Percentiles rank a stretch among this genome's conserved stretches.
Evolutionary conservation across 768 basidiomycete genomes (phyloP).

Genomic region (Trametes maxima): DNA sequence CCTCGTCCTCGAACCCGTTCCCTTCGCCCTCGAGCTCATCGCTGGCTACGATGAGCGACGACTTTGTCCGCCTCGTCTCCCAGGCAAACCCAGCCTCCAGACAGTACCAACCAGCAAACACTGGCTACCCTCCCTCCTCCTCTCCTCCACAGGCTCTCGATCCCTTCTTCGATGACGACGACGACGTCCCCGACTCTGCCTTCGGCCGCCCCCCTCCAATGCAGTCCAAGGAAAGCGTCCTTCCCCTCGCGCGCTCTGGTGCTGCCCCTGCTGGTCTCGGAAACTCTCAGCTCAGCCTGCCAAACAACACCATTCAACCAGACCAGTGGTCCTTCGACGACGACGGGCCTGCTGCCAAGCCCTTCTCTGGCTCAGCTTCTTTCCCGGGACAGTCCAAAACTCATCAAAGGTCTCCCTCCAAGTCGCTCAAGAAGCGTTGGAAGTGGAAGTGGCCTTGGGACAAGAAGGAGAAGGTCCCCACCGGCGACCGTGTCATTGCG

Average conservation of each 20-base stretch:
- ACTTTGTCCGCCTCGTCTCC: constrained; percentile 74
- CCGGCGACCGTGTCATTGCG: constrained; percentile 78
- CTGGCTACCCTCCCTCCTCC: constrained; percentile 62
- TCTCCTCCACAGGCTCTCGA: constrained; percentile 49
- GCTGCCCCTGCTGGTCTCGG: constrained; percentile 59
- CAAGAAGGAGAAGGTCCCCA: constrained; percentile 63
- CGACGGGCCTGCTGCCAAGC: constrained; percentile 38
- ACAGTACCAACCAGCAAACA: constrained; percentile 50
- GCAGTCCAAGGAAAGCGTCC: constrained; percentile 49
- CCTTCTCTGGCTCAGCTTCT: constrained; percentile 31
- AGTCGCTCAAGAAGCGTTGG: constrained; percentile 48
- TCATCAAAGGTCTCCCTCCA: constrained; percentile 18
- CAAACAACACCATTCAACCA: constrained; percentile 48
- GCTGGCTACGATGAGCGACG: constrained; percentile 58
- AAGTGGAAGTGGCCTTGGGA: constrained; percentile 75
- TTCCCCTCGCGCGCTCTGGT: constrained; percentile 60
- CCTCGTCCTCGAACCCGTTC: constrained; percentile 4
- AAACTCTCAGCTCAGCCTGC: constrained; percentile 48
- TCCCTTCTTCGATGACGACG: constrained; percentile 88
- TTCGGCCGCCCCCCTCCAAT: constrained; percentile 52
- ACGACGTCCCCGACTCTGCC: constrained; percentile 64
- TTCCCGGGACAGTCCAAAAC: constrained; percentile 45
- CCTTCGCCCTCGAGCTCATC: constrained; percentile 22
- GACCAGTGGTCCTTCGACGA: constrained; percentile 80
- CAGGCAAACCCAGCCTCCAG: constrained; percentile 67